Evolutionary conservation across 495 filamentous ascomycete genomes (phyloP).

Genomic region (Entonaema liquescens): DNA sequence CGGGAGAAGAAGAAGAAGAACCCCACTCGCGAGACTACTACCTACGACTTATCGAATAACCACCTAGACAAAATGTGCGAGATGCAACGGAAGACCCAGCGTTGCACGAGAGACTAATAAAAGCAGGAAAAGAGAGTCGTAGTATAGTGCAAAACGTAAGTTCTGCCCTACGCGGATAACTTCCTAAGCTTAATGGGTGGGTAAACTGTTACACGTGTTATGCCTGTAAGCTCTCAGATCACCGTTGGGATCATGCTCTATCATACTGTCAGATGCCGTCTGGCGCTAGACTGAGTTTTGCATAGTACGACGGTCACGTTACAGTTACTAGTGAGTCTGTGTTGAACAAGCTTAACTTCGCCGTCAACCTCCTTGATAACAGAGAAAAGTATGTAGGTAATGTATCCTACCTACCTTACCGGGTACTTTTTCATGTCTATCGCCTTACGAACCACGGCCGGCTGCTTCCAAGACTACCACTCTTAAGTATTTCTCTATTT

Average conservation of each 20-base stretch:
- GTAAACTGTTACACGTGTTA: not conserved
- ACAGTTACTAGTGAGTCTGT: too few species aligned
- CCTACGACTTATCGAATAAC: too few species aligned
- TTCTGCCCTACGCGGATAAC: constrained; percentile 1
- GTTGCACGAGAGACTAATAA: not conserved
- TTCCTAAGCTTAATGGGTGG: constrained; percentile 2
- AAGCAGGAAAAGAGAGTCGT: not conserved
- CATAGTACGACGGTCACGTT: constrained; percentile 27
- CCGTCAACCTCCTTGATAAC: not conserved
- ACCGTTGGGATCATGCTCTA: not conserved
- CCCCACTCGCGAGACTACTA: not conserved
- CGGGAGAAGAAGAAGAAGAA: not conserved
- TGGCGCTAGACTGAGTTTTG: too few species aligned
- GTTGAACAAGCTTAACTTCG: constrained; percentile 2
- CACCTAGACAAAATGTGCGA: not conserved
- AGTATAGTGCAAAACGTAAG: not conserved
- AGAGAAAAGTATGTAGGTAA: constrained; percentile 1
- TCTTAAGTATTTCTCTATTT: not conserved
- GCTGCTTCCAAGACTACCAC: not conserved
- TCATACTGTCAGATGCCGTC: constrained; percentile 1
- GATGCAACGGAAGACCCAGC: not conserved
- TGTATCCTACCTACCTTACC: constrained; percentile 1
- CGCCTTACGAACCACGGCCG: not conserved
- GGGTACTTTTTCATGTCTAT: not conserved
- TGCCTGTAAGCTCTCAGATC: constrained; percentile 6